phyloP scores from a whole-genome alignment of 306 rosid genomes.

The Canavalia gladiata region DNA sequence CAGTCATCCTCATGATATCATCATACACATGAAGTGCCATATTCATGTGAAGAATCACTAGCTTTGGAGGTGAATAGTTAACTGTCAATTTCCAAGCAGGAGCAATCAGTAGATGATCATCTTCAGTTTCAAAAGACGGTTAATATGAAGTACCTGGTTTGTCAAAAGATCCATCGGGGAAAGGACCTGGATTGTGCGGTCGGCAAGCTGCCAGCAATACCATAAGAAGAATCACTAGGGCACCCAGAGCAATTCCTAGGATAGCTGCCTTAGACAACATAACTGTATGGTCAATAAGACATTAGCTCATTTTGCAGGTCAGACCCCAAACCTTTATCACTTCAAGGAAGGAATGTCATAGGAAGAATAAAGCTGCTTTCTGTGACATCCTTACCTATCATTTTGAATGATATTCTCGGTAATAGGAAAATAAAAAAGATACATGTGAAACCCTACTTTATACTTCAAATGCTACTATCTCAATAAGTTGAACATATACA shows the following conservation, averaged over 20 bases:
- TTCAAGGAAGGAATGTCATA: background rate
- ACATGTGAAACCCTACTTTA: background rate
- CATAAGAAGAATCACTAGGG: slow-evolving; percentile 77
- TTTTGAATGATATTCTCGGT: background rate
- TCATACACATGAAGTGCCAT: slow-evolving; percentile 92
- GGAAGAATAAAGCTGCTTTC: background rate
- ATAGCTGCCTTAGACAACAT: slow-evolving; percentile 78
- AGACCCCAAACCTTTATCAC: background rate
- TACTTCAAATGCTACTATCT: background rate
- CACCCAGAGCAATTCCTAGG: slow-evolving; percentile 83
- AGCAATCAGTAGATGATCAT: slow-evolving; percentile 16
- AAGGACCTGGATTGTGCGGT: slow-evolving; percentile 67
- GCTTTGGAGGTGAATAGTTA: slow-evolving; percentile 72
- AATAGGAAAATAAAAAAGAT: background rate
- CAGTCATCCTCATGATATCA: slow-evolving; percentile 91
- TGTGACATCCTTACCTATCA: background rate
- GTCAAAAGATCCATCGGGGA: slow-evolving; percentile 74
- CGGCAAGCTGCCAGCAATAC: slow-evolving; percentile 73
- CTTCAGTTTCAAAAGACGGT: slow-evolving; percentile 16
- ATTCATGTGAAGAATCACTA: slow-evolving; percentile 89
- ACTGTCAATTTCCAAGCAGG: slow-evolving; percentile 53
- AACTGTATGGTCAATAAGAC: slow-evolving; percentile 52
- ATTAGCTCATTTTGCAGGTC: background rate
- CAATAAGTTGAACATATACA: background rate
- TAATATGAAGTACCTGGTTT: slow-evolving; percentile 66